Percentiles rank a stretch among this genome's conserved stretches.
phyloP scores from a whole-genome alignment of 1,284 basidiomycete genomes.

The Sutorius eximius region DNA sequence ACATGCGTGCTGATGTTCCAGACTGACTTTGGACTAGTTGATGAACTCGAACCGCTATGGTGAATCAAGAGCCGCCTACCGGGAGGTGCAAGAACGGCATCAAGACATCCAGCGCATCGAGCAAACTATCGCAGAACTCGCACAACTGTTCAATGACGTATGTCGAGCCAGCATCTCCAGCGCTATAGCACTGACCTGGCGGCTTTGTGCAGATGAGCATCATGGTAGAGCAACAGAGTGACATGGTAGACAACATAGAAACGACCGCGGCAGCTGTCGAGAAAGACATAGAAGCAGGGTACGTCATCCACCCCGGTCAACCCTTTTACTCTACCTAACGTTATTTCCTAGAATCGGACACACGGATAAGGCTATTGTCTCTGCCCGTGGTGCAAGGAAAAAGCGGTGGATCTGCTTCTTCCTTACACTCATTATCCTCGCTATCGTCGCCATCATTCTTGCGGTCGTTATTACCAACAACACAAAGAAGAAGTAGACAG shows the following conservation, averaged over 20 bases:
- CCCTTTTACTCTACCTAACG: slow-evolving; percentile 11
- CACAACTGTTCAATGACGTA: slow-evolving; percentile 93
- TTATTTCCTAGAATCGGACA: slow-evolving; percentile 60
- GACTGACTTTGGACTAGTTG: slow-evolving; percentile 49
- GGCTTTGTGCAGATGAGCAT: slow-evolving; percentile 70
- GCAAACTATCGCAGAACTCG: slow-evolving; percentile 88
- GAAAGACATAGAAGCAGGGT: slow-evolving; percentile 84
- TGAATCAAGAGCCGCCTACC: slow-evolving; percentile 87
- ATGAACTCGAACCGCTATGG: slow-evolving; percentile 90
- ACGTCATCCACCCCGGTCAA: neutral
- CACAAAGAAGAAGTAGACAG: slow-evolving; percentile 21
- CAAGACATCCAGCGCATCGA: slow-evolving; percentile 96
- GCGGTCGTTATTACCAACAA: slow-evolving; percentile 50
- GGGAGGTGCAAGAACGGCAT: slow-evolving; percentile 95
- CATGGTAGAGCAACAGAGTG: slow-evolving; percentile 91
- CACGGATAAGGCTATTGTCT: slow-evolving; percentile 83
- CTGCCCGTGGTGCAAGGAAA: slow-evolving; percentile 86
- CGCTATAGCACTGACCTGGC: slow-evolving; percentile 2
- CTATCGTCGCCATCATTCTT: slow-evolving; percentile 63
- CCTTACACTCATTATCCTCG: slow-evolving; percentile 63
- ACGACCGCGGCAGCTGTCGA: slow-evolving; percentile 70
- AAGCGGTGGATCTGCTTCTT: slow-evolving; percentile 94
- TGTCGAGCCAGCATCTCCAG: slow-evolving; percentile 24
- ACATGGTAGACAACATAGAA: slow-evolving; percentile 80
- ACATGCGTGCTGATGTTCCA: neutral